Base-by-base conservation (phyloP, 768 basidiomycete species). In the Cubamyces sp. region DNA sequence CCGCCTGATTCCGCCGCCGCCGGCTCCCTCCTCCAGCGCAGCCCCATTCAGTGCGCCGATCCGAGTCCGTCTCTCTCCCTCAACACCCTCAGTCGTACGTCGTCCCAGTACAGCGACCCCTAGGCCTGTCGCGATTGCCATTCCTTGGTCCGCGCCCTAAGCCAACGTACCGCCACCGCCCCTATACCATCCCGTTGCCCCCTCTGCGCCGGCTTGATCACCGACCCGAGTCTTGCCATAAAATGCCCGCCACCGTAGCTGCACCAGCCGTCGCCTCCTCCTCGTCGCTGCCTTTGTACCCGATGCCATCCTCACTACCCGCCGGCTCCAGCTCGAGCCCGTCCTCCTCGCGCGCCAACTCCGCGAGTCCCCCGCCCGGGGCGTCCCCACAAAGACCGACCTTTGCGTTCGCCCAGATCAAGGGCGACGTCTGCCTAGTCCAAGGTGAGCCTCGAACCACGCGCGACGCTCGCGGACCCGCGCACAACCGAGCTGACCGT, bases 391-490 rank as follows among this genome's bases (percentile, higher is more conserved):
- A 50, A 43, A 54, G 54, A 30, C 57, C 47, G 23, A 41, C 58
- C 12, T 73, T 73, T 57, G 72, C 69, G 18, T 66, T 73, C 51
- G 72, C 70, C 43, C 67, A 66, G 41, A 61, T 73, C 25, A 64
- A 72, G 23, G 72, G 71, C 28, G 58, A 61, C 57, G 62, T 73
- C 47, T 69, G 67, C 41, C 69, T 73, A 39, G 71, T 71, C 16
- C 72, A 71, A 66, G 59, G 72, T 73, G 48, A 54, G 70, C 61
- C 9, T 30, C 34, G 6, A 6, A 11, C 34, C 9, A 42, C 30
- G 16, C 41, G 21, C 28, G 21, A n/a, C 53, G n/a, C 25, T 14
- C 18, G 28, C 18, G 21, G 42, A 16, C 47, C 39, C 14, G 12
- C 19, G 3, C 8, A 7, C 53, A 23, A 30, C n/a, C 37, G 15